phyloP scores from a whole-genome alignment of 495 filamentous ascomycete genomes.

The Parmelia sp. region DNA sequence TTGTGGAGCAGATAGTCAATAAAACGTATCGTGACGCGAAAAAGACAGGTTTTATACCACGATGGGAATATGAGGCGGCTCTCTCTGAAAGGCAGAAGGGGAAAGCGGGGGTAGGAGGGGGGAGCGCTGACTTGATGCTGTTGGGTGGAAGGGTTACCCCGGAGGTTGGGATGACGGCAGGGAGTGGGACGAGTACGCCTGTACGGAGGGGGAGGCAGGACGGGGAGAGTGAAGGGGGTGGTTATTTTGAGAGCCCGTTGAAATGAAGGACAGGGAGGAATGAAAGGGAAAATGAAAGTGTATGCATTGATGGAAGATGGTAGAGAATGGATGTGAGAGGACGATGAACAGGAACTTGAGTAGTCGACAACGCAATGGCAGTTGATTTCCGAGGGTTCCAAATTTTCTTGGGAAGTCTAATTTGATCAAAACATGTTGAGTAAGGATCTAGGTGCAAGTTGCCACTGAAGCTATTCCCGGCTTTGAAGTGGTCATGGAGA shows the following conservation, averaged over 20 bases:
- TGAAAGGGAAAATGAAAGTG: not conserved
- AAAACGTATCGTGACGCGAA: constrained; percentile 73
- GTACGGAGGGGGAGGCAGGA: constrained; percentile 10
- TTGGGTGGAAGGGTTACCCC: constrained; percentile 25
- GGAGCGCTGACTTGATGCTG: constrained; percentile 1
- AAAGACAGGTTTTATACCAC: constrained; percentile 68
- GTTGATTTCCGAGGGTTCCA: not conserved
- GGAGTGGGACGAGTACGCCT: constrained; percentile 20
- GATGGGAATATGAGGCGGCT: constrained; percentile 30
- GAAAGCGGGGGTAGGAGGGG: constrained; percentile 5
- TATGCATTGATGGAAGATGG: not conserved
- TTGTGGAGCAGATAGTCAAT: constrained; percentile 69
- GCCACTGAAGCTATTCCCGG: constrained; percentile 4
- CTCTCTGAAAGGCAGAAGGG: constrained; percentile 3
- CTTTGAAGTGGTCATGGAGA: not conserved
- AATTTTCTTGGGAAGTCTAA: not conserved
- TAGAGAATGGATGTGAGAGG: not conserved
- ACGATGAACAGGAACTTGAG: not conserved
- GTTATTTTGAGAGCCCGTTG: constrained; percentile 30
- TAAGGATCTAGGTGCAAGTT: not conserved
- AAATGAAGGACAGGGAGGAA: constrained; percentile 8
- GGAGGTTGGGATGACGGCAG: constrained; percentile 18
- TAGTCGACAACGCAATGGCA: no score
- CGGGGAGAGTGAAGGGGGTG: constrained; percentile 17
- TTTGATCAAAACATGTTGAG: not conserved